Conservation (phyloP, 2,329 filamentous ascomycete genomes). For the Exophiala oligosperma region DNA sequence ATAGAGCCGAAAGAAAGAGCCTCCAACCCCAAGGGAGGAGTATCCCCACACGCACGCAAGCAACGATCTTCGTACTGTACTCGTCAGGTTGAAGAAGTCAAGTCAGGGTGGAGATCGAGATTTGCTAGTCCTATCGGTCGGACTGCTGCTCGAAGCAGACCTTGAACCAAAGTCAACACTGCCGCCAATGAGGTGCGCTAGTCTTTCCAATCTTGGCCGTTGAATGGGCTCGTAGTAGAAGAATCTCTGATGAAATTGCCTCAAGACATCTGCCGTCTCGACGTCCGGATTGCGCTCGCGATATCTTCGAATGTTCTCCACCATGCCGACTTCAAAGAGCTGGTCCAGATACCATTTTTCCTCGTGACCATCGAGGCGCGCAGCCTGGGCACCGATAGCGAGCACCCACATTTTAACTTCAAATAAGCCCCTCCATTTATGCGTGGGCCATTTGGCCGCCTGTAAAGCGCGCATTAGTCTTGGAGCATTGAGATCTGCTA, state of each 20-base stretch:
- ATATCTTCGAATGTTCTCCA: conserved; percentile 12
- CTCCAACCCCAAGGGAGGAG: not conserved
- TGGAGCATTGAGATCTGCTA: conserved; percentile 22
- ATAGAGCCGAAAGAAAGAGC: not conserved
- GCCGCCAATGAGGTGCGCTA: conserved; percentile 12
- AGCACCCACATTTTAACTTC: conserved; percentile 26
- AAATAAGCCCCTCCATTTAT: conserved; percentile 13
- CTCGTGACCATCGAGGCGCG: conserved; percentile 15
- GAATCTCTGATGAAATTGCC: conserved; percentile 22
- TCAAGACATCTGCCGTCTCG: conserved; percentile 18
- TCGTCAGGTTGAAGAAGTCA: not conserved
- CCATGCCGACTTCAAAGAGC: conserved; percentile 18
- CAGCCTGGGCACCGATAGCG: conserved; percentile 23
- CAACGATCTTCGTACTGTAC: not conserved
- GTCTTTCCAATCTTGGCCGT: conserved; percentile 15
- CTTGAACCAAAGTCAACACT: conserved; percentile 4
- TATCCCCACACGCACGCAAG: no score
- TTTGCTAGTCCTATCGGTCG: conserved; percentile 4
- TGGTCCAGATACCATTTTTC: conserved; percentile 23
- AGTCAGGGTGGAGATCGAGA: conserved; percentile 1
- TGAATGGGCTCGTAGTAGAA: conserved; percentile 26
- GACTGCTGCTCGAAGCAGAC: conserved; percentile 9
- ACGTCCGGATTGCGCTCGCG: conserved; percentile 10
- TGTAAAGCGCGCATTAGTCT: conserved; percentile 15
- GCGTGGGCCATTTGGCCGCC: conserved; percentile 4